Conservation (phyloP, 2,329 filamentous ascomycete genomes). For the Trichoderma sp. region DNA sequence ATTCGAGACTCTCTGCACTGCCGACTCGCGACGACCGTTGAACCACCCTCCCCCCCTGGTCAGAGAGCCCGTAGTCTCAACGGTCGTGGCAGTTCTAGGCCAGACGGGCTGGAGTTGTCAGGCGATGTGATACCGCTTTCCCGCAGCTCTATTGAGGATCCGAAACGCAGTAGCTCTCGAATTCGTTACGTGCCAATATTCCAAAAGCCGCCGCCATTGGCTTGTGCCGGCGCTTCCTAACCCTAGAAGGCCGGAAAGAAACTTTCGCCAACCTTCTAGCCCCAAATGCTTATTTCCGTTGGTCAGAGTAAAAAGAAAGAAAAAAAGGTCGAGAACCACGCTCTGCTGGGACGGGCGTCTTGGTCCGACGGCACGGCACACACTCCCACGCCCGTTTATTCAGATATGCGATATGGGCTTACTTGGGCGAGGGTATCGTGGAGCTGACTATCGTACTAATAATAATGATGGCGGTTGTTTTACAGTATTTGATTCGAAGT, state of each 20-base stretch:
- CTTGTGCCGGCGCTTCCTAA: conserved; percentile 5
- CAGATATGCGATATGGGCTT: conserved; percentile 8
- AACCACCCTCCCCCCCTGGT: not conserved
- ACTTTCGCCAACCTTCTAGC: conserved; percentile 13
- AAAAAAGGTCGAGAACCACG: not conserved
- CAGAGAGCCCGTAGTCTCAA: not conserved
- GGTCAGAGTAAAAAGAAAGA: not conserved
- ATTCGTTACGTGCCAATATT: not conserved
- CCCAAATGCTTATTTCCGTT: not conserved
- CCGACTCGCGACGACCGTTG: not conserved
- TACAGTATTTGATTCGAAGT: not conserved
- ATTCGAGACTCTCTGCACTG: conserved; percentile 11
- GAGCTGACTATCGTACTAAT: not conserved
- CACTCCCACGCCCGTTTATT: not conserved
- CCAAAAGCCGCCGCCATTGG: not conserved
- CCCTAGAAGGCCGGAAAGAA: conserved; percentile 8
- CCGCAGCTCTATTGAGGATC: not conserved
- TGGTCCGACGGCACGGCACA: conserved; percentile 8
- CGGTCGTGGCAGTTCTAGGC: not conserved
- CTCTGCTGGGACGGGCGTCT: not conserved
- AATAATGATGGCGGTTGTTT: not conserved
- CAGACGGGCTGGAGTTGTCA: not conserved
- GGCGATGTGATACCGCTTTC: not conserved
- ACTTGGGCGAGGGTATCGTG: not conserved
- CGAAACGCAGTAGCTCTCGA: not conserved